These are phyloP conservation scores for Apiospora malaysiana DNA, from an alignment of 2,329 filamentous ascomycete genomes.

Conservation along the genomic window DNA sequence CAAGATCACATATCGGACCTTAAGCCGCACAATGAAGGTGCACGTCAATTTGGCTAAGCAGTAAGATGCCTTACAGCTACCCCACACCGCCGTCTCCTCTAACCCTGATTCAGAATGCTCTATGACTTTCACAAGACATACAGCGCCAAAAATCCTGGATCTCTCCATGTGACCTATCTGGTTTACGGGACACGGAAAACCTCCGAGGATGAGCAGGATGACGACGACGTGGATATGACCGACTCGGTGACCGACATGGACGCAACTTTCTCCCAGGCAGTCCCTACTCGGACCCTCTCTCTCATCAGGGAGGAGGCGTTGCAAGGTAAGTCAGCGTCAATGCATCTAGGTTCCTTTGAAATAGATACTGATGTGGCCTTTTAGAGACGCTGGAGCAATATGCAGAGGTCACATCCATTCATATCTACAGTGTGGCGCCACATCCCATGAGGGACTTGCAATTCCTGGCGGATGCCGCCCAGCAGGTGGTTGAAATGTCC, in stretches of 20 bases:
- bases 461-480: conserved; percentile 71
- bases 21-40: conserved; percentile 83
- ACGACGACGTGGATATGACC: conserved; percentile 73
- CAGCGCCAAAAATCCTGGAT: conserved; percentile 74
- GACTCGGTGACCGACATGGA: conserved; percentile 67
- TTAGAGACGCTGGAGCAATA: conserved; percentile 72
- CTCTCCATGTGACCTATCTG: conserved; percentile 91
- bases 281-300: conserved; percentile 64
- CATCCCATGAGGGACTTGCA: conserved; percentile 74
- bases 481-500: conserved; percentile 63
- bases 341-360: too few relatives aligned
- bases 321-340: conserved; percentile 54
- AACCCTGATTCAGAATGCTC: conserved; percentile 67
- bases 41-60: conserved; percentile 90
- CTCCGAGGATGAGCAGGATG: conserved; percentile 52
- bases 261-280: conserved; percentile 51
- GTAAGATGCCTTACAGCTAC: conserved; percentile 54
- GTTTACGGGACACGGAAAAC: conserved; percentile 71
- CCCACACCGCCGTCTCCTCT: neutral
- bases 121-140: conserved; percentile 84
- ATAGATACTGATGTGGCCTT: neutral
- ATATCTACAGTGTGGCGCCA: conserved; percentile 85
- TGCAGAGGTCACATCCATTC: conserved; percentile 76
- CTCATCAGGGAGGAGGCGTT: conserved; percentile 77
- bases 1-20: conserved; percentile 83